Percentiles rank a stretch among this genome's conserved stretches.
These are phyloP conservation scores for Colletotrichum sp. DNA, from an alignment of 2,329 filamentous ascomycete genomes.

Conservation along the genomic window DNA sequence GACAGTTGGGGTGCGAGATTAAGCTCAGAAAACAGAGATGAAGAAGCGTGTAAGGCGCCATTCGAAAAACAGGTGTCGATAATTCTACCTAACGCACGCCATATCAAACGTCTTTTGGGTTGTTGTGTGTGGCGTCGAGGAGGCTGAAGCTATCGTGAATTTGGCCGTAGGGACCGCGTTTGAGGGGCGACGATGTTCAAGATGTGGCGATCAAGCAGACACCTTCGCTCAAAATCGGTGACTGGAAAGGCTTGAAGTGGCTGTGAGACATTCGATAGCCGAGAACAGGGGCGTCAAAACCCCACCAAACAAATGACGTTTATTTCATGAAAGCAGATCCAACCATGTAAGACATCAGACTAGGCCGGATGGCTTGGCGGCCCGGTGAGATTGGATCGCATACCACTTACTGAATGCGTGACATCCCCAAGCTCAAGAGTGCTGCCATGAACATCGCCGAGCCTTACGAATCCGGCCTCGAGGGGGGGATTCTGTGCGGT, in stretches of 20 bases:
- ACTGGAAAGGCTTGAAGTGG: background rate
- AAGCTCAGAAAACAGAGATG: too few relatives aligned
- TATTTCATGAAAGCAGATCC: background rate
- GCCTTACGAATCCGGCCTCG: background rate
- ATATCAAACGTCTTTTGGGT: background rate
- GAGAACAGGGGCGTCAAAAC: background rate
- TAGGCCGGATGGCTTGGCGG: background rate
- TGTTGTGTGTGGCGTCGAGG: background rate
- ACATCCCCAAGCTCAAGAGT: background rate
- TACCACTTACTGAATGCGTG: background rate
- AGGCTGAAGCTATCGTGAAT: background rate
- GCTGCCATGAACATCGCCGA: background rate
- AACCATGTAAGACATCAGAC: background rate
- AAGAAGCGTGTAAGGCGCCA: background rate
- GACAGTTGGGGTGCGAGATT: background rate
- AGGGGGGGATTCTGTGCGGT: too few relatives aligned
- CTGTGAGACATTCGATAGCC: background rate
- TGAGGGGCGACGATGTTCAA: background rate
- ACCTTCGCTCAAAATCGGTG: background rate
- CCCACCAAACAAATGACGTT: background rate
- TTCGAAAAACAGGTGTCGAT: background rate
- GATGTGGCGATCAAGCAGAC: background rate
- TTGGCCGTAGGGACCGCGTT: background rate
- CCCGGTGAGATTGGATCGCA: background rate
- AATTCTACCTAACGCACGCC: background rate